Evolutionary conservation across 441 rosid genomes (phyloP), one percentile per base, ranked within the genome.

Genomic region (Eutrema salsugineum): DNA sequence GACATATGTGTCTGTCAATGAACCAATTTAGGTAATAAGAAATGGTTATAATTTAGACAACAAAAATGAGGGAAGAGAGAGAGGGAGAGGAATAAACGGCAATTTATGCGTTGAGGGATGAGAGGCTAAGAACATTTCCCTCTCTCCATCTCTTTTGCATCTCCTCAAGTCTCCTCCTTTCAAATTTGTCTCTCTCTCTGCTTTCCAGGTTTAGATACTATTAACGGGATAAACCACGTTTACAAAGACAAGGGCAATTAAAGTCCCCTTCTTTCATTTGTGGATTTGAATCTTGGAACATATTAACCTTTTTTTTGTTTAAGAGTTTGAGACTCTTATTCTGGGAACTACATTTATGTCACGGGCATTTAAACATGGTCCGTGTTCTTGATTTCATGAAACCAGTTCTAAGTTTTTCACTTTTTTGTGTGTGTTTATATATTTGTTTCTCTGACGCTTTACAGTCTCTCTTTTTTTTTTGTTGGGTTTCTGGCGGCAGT

Each of bases 61-160:
- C 0, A 17, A 5, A 1, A 51, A 19, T 11, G 8, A 28, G 19
- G 12, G n/a, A 8, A 30, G 44, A 53, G 44, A 68, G 48, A 60
- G 42, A 59, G 30, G 32, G 12, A 75, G 74, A 76, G 75, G n/a
- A 55, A 68, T 36, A 36, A 39, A 48, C 60, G 79, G 75, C 70
- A 68, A 75, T 30, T 22, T 44, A 30, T 19, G 66, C 46, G 58
- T 68, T 27, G 28, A 43, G 44, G 3, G 65, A 69, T 68, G 75
- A 68, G 79, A 68, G 79, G 79, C 66, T 38, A 75, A 68, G 79
- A 75, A 62, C 48, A 5, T 54, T 75, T 75, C 70, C 33, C 65
- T 75, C 70, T 5, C 50, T 75, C 74, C 78, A 68, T 68, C 70
- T 69, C 79, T 63, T 75, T 75, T 68, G 79, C 71, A 56, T 76